Conservation (phyloP, 2,329 filamentous ascomycete genomes). For the Fusarium sp. region DNA sequence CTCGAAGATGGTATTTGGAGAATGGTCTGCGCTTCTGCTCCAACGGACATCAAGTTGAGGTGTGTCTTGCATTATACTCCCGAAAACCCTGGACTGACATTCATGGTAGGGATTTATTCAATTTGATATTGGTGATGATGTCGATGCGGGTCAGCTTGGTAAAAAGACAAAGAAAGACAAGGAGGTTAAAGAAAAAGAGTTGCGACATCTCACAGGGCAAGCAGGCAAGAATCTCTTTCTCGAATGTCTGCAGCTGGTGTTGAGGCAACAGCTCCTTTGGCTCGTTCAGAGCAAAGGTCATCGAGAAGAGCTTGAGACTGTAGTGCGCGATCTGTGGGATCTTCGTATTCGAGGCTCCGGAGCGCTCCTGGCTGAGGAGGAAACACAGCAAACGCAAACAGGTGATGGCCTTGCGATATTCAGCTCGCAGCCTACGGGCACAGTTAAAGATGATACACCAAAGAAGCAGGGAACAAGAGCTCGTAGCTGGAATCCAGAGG, state of each 20-base stretch:
- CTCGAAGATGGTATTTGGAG: constrained; percentile 77
- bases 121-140: constrained; percentile 73
- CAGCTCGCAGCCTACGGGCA: constrained; percentile 52
- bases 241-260: constrained; percentile 83
- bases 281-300: constrained; percentile 75
- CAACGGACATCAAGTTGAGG: constrained; percentile 83
- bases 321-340: constrained; percentile 88
- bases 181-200: constrained; percentile 64
- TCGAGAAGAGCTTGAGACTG: constrained; percentile 78
- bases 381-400: constrained; percentile 30
- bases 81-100: constrained; percentile 1
- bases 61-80: constrained; percentile 46
- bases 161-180: constrained; percentile 67
- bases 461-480: constrained; percentile 47
- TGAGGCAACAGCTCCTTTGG: constrained; percentile 84
- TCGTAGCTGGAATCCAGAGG: constrained; percentile 59
- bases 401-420: constrained; percentile 52
- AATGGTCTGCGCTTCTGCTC: constrained; percentile 83
- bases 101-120: constrained; percentile 62
- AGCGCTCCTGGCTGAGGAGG: constrained; percentile 49
- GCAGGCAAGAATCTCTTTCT: constrained; percentile 83
- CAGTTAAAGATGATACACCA: constrained; percentile 23
- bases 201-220: constrained; percentile 70
- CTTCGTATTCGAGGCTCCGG: constrained; percentile 68
- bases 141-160: constrained; percentile 74